These are phyloP conservation scores for Cicer chorassanicum DNA, from an alignment of 306 rosid species.

Conservation along the genomic window DNA sequence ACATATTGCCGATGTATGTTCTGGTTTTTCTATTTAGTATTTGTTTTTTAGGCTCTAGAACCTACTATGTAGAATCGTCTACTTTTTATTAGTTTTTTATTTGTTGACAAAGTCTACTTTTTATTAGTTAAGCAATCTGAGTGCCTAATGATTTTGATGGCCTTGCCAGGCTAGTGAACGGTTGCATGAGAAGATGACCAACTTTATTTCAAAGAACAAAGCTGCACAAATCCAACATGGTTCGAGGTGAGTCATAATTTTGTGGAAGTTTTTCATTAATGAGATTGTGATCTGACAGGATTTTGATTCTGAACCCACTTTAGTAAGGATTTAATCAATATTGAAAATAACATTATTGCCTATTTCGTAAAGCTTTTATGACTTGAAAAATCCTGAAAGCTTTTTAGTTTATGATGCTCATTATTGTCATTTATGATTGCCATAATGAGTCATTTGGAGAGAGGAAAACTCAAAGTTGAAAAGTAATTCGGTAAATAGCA, in stretches of 20 bases:
- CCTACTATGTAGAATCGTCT: constrained; percentile 21
- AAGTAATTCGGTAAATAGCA: constrained; percentile 12
- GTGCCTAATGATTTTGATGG: constrained; percentile 45
- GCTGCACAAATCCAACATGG: constrained; percentile 96
- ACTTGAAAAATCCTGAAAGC: not conserved
- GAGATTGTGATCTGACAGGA: constrained; percentile 10
- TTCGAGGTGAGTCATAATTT: constrained; percentile 65
- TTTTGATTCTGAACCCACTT: constrained; percentile 30
- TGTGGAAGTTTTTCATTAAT: constrained; percentile 8
- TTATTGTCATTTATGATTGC: not conserved
- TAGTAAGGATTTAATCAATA: constrained; percentile 1
- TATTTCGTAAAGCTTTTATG: constrained; percentile 30
- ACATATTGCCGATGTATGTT: constrained; percentile 89
- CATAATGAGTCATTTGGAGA: constrained; percentile 11
- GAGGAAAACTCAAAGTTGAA: constrained; percentile 1
- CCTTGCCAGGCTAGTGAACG: constrained; percentile 87
- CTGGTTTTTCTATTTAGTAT: constrained; percentile 26
- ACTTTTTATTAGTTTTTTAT: constrained; percentile 6
- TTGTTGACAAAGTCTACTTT: constrained; percentile 4
- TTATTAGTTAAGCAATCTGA: constrained; percentile 18
- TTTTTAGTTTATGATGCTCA: constrained; percentile 13
- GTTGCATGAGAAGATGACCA: constrained; percentile 92
- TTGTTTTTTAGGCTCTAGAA: constrained; percentile 11
- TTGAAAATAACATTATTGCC: constrained; percentile 11
- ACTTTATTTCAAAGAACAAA: constrained; percentile 79